Base-by-base conservation (phyloP, 2,329 filamentous ascomycete genomes). In the Penicillium brasilianum region DNA sequence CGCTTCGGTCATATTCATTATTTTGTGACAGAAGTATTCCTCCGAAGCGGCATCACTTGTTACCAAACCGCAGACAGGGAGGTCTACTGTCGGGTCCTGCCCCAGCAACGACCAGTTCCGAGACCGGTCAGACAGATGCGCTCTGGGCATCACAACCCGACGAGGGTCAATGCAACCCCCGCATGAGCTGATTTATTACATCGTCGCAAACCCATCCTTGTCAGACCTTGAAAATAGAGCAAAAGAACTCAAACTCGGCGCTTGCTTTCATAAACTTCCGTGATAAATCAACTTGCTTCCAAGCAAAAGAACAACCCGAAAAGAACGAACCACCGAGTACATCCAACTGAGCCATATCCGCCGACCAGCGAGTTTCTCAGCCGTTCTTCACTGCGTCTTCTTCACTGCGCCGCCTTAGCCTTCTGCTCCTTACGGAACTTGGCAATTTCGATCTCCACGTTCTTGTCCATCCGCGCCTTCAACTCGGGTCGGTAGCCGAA, bases 401-500 rank as follows among this genome's bases (percentile, higher is more conserved):
- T n/a, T n/a, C n/a, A n/a, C n/a, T n/a, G n/a, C n/a, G n/a, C 69
- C 53, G 62, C 39, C 53, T 61, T 61, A 18, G 7, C 77, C 67
- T 81, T 80, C 55, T 80, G 80, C 71, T 88, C 87, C 70, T 82
- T 87, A 14, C 67, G 68, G 74, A 93, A 89, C 77, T 92, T 95
- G 68, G 86, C 84, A 66, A 97, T 84, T 75, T 97, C 92, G 68
- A 86, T 82, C 73, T 88, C 79, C 3, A 97, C 91, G 39, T 85
- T 87, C 74, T 88, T 88, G 63, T 94, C 87, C 48, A 98, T 87
- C 54, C 94, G 87, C 62, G 85, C 84, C 80, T 94, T 92, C 68
- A 99, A 82, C 76, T 96, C 93, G 1, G 89, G 91, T 61, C 95
- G 87, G 78, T 98, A 99, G 52, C 95, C 95, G 54, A 96, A 86